Evolutionary conservation across 2,329 filamentous ascomycete genomes (phyloP).

Genomic region (Diaporthe sp.): DNA sequence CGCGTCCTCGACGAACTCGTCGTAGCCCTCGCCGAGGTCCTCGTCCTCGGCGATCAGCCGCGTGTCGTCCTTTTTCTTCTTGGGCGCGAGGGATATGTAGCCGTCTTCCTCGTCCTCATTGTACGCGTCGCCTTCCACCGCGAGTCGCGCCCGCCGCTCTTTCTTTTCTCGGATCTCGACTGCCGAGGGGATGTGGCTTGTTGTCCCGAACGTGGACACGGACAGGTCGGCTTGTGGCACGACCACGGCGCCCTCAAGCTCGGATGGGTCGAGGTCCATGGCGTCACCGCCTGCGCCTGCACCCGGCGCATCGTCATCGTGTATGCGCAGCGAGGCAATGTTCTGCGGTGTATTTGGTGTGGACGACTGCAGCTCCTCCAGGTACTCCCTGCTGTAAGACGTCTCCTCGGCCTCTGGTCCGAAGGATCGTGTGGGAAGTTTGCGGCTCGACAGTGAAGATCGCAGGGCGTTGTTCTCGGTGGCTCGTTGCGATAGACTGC

Average conservation of each 20-base stretch:
- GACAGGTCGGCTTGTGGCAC: slow-evolving; percentile 64
- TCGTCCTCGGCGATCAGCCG: slow-evolving; percentile 88
- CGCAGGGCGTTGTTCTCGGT: slow-evolving; percentile 55
- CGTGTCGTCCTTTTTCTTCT: slow-evolving; percentile 76
- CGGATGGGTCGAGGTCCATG: slow-evolving; percentile 70
- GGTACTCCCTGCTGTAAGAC: slow-evolving; percentile 86
- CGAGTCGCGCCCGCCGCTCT: slow-evolving; percentile 84
- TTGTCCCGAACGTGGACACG: slow-evolving; percentile 44
- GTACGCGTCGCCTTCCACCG: slow-evolving; percentile 73
- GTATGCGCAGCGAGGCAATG: slow-evolving; percentile 58
- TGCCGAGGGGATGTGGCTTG: slow-evolving; percentile 76
- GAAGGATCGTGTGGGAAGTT: slow-evolving; percentile 68
- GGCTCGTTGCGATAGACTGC: slow-evolving; percentile 50
- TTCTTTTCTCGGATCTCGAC: slow-evolving; percentile 93
- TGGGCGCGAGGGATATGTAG: slow-evolving; percentile 47
- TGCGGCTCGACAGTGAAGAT: slow-evolving; percentile 55
- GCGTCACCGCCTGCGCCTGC: slow-evolving; percentile 52
- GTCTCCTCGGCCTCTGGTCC: slow-evolving; percentile 77
- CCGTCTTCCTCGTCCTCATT: slow-evolving; percentile 65
- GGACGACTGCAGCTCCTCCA: slow-evolving; percentile 86
- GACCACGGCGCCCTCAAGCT: slow-evolving; percentile 74
- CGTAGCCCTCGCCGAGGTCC: slow-evolving; percentile 92
- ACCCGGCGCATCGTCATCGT: slow-evolving; percentile 52
- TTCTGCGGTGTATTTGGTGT: slow-evolving; percentile 86
- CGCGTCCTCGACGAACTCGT: slow-evolving; percentile 90